Conservation (phyloP, 805 yeast species). For the Lipomyces spencermartinsiae region DNA sequence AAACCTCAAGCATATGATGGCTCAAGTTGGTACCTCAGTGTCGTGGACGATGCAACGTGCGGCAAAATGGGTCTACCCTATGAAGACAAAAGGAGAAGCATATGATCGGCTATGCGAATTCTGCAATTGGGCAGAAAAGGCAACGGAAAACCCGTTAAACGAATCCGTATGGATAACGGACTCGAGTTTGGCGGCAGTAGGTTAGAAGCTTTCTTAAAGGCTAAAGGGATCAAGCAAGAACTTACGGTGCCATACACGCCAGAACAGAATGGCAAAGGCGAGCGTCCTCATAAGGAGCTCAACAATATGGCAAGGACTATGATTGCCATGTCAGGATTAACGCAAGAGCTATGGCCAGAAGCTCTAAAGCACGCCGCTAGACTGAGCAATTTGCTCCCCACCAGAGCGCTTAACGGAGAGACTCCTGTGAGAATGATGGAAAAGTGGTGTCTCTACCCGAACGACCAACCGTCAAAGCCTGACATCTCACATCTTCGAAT, state of each 20-base stretch:
- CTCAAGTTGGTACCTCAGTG: not conserved
- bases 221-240: not conserved
- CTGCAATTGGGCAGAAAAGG: slow-evolving; percentile 3
- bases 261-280: not conserved
- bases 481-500: not conserved
- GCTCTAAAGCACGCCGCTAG: not conserved
- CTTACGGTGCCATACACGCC: slow-evolving; percentile 6
- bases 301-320: not conserved
- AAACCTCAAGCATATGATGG: too few relatives aligned
- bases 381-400: not conserved
- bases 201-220: not conserved
- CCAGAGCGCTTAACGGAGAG: not conserved
- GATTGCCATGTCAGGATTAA: slow-evolving; percentile 1
- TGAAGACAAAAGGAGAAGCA: not conserved
- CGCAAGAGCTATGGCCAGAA: slow-evolving; percentile 5
- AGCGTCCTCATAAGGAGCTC: not conserved
- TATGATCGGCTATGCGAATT: not conserved
- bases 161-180: slow-evolving; percentile 1
- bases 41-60: slow-evolving; percentile 8
- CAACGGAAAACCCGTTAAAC: not conserved
- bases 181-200: slow-evolving; percentile 4
- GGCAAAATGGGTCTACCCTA: slow-evolving; percentile 5
- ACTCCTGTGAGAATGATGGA: not conserved
- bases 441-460: not conserved
- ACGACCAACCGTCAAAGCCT: not conserved